Base-by-base conservation (phyloP, 129 eudicot genomes). In the Ambrosia artemisiifolia region DNA sequence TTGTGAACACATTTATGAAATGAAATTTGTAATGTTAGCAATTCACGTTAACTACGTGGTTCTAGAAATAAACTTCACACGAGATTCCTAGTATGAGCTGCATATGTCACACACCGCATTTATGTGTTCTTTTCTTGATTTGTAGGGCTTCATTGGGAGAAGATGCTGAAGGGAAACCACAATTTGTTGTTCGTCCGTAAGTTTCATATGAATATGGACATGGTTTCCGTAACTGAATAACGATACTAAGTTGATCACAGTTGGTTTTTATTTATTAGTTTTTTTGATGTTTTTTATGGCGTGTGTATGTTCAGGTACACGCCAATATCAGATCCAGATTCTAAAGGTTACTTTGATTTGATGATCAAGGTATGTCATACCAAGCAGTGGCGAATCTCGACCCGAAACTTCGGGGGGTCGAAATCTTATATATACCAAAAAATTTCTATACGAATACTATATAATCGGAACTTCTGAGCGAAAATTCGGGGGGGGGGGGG, bases 101-200 rank as follows among this genome's bases (percentile, higher is more conserved):
- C n/a, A n/a, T n/a, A n/a, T n/a, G n/a, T 34, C 9, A 42, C 61
- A 43, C 36, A 32, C 56, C 18, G 73, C 43, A 65, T 33, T 65
- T 19, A 51, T 46, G 57, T 20, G 19, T 33, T 50, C 14, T 28
- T n/a, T 20, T 75, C 5, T 73, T 72, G 56, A 60, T 65, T 40
- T 78, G 40, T 62, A 94, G 99, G 85, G 96, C 96, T 61, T 91
- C 99, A 67, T 47, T 73, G 56, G 89, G 87, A 62, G 82, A 91
- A 84, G 82, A 94, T 80, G 84, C 85, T 80, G 98, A 89, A 82
- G 98, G 98, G 47, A 92, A 89, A 80, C 82, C 82, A 59, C 89
- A 94, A 94, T 94, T 85, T 66, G 89, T 90, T 56, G 83, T 88
- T 65, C 97, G 99, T 63, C 99, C 99, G 98, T 94, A 85, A 94